phyloP scores from a whole-genome alignment of 805 yeast species.

The Cyberlindnera bimundalis region DNA sequence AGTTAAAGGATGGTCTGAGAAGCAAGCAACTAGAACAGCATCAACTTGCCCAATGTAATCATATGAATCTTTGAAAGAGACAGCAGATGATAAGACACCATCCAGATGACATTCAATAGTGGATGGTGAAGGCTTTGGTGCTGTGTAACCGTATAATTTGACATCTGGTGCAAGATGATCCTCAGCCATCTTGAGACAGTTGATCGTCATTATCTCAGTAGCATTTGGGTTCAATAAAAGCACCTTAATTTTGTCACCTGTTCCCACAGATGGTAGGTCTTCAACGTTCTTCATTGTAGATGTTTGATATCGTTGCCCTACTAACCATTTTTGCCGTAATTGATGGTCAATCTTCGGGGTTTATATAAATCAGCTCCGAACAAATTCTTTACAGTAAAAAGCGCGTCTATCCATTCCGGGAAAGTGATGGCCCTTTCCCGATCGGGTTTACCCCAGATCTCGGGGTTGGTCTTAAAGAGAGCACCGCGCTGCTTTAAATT shows the following conservation, averaged over 20 bases:
- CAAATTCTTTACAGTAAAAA: too few species aligned
- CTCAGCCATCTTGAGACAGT: constrained; percentile 32
- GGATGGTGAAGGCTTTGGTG: constrained; percentile 27
- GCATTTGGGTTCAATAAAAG: constrained; percentile 32
- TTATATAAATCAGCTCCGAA: neutral
- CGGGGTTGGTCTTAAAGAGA: too few species aligned
- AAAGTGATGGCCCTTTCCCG: constrained; percentile 7
- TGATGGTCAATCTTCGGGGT: neutral
- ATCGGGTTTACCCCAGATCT: constrained; percentile 5
- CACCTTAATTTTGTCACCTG: constrained; percentile 20
- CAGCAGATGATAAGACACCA: constrained; percentile 33
- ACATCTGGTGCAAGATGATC: constrained; percentile 30
- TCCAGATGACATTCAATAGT: constrained; percentile 35
- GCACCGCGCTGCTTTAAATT: neutral
- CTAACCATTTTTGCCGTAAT: too few species aligned
- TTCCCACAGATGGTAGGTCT: constrained; percentile 15
- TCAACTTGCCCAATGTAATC: constrained; percentile 28
- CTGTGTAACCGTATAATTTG: constrained; percentile 31
- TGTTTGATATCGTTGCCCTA: too few species aligned
- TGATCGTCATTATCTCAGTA: constrained; percentile 29
- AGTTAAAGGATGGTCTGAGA: constrained; percentile 34
- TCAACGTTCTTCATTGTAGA: constrained; percentile 14
- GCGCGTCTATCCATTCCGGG: too few species aligned
- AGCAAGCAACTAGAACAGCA: constrained; percentile 34
- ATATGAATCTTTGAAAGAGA: constrained; percentile 30